Evolutionary conservation across 495 filamentous ascomycete species (phyloP), one percentile per base, ranked within the genome.

Genomic region (Penicillium parvum): DNA sequence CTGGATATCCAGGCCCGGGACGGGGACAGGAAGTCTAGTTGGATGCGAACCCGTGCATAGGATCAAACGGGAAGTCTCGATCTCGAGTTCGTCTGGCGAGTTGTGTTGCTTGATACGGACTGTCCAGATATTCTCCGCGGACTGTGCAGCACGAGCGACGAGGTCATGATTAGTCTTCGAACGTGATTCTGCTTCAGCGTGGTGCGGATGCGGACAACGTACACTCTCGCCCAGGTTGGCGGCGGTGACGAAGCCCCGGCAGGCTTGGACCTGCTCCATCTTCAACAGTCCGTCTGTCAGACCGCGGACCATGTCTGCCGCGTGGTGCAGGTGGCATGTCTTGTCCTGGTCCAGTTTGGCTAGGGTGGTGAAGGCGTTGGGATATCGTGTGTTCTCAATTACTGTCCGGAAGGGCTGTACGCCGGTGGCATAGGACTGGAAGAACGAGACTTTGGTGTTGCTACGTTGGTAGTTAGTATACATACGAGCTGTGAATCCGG

Each of bases 31-130:
- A 1, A 71, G 48, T 9, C 63, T 47, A 14, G 66, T 74, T 10
- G 79, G 79, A 30, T 63, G 63, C 3, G 76, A 68, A 39, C 79
- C 79, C 8, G 79, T 83, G 64, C 78, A 81, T 43, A 81, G 70
- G 28, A 80, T 71, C 9, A 83, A 53, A 18, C 71, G 58, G 9
- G 65, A 45, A 3, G 68, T 64, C 12, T 60, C 41, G 12, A 71
- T 52, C 33, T 68, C 58, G 7, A 69, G 40, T 5, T 68, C 61
- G 14, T 61, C 47, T 7, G 37, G 25, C 3, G 58, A 55, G 23
- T 61, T 58, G 22, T 45, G 38, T 1, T 39, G 43, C 35, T 65
- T 56, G 26, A 79, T 52, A 5, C 49, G 52, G 30, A 79, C 67
- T 4, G 61, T 71, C 74, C 74, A 77, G 21, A 54, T 55, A 49